phyloP scores from a whole-genome alignment of 805 yeast genomes.

The Myxozyma neglecta region DNA sequence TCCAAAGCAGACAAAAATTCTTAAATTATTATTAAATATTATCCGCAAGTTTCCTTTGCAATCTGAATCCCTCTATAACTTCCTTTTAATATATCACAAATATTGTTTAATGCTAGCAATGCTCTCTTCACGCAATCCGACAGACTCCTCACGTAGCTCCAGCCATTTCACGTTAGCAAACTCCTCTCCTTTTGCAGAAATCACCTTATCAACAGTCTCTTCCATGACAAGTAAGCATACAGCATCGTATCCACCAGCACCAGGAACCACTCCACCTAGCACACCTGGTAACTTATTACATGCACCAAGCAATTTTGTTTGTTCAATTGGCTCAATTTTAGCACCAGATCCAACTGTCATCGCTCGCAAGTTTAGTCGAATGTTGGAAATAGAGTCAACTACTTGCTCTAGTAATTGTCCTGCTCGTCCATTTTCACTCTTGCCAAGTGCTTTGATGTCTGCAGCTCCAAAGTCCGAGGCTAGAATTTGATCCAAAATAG shows the following conservation, averaged over 20 bases:
- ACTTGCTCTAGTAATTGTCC: slow-evolving; percentile 10
- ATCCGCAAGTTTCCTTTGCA: not conserved
- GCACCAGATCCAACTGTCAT: slow-evolving; percentile 72
- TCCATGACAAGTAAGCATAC: slow-evolving; percentile 64
- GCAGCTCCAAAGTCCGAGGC: slow-evolving; percentile 4
- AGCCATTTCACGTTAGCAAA: slow-evolving; percentile 48
- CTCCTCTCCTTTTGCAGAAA: not conserved
- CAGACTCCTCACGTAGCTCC: slow-evolving; percentile 45
- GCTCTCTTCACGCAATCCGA: slow-evolving; percentile 39
- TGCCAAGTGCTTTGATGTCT: slow-evolving; percentile 3
- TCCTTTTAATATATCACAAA: not conserved
- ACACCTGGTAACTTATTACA: slow-evolving; percentile 67
- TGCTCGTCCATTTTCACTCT: not conserved
- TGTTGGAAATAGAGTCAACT: slow-evolving; percentile 34
- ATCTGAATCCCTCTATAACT: not conserved
- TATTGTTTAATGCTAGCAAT: slow-evolving; percentile 3
- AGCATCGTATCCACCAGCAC: slow-evolving; percentile 98
- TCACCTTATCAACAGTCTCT: slow-evolving; percentile 12
- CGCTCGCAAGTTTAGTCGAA: slow-evolving; percentile 58
- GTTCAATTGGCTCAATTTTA: slow-evolving; percentile 81
- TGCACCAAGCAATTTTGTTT: slow-evolving; percentile 65
- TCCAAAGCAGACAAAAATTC: not conserved
- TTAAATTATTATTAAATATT: not conserved
- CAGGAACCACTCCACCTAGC: slow-evolving; percentile 95
- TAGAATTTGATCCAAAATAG: slow-evolving; percentile 13